These are phyloP conservation scores for Aspergillus heteromorphus DNA, from an alignment of 495 filamentous ascomycete genomes.

Conservation along the genomic window DNA sequence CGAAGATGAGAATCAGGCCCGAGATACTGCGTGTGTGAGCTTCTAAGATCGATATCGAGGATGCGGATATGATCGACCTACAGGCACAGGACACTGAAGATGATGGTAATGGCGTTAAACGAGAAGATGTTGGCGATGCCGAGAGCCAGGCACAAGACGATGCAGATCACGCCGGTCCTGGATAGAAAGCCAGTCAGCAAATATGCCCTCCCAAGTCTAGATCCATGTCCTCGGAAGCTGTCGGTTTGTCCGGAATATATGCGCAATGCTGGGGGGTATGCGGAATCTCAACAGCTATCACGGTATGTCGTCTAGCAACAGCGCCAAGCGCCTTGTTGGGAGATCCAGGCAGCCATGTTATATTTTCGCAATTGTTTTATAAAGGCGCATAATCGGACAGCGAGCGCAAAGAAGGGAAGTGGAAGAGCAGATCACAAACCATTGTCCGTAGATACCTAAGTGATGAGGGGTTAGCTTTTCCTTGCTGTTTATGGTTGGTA, in stretches of 20 bases:
- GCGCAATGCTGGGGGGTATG: background rate
- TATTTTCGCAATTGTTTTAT: slow-evolving; percentile 1
- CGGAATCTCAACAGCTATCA: background rate
- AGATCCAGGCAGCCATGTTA: slow-evolving; percentile 19
- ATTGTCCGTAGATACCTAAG: slow-evolving; percentile 98
- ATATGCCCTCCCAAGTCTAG: background rate
- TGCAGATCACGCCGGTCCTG: slow-evolving; percentile 92
- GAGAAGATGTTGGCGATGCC: slow-evolving; percentile 90
- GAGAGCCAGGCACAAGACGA: slow-evolving; percentile 90
- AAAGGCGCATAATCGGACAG: background rate
- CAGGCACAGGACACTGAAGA: slow-evolving; percentile 83
- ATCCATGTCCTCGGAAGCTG: background rate
- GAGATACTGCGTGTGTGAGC: slow-evolving; percentile 53
- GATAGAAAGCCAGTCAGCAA: slow-evolving; percentile 6
- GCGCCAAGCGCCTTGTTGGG: slow-evolving; percentile 18
- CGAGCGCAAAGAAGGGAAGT: background rate
- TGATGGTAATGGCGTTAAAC: slow-evolving; percentile 56
- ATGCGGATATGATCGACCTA: slow-evolving; percentile 41
- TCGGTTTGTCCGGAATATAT: background rate
- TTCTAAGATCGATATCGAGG: background rate
- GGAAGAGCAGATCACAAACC: slow-evolving; percentile 55
- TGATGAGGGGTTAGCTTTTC: slow-evolving; percentile 27
- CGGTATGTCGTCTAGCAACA: slow-evolving; percentile 2
- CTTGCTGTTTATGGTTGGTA: slow-evolving; percentile 2
- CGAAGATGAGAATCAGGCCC: slow-evolving; percentile 85